Percentiles rank a stretch among this genome's conserved stretches.
Conservation (phyloP, 768 basidiomycete species). For the Kwoniella bestiolae region DNA sequence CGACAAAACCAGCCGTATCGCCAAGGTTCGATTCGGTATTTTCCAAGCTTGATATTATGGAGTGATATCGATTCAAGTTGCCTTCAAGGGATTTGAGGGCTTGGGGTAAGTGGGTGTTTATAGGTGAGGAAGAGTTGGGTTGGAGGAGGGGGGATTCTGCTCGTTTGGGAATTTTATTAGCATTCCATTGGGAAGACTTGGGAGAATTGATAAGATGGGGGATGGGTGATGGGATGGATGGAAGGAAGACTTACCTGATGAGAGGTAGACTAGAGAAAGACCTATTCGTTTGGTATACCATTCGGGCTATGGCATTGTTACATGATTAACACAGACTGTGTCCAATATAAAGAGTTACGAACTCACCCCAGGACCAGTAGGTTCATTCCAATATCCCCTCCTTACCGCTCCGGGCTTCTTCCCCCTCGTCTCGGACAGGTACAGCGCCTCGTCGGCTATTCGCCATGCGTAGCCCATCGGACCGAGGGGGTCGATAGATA, state of each 20-base stretch:
- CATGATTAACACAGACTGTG: too few relatives aligned
- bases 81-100: slow-evolving; percentile 27
- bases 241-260: slow-evolving; percentile 29
- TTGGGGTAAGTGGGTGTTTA: slow-evolving; percentile 32
- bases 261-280: slow-evolving; percentile 38
- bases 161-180: not conserved
- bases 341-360: not conserved
- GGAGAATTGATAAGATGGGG: too few relatives aligned
- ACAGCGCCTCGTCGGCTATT: slow-evolving; percentile 41
- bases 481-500: slow-evolving; percentile 39
- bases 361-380: slow-evolving; percentile 44
- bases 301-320: slow-evolving; percentile 47
- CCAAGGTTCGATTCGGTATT: slow-evolving; percentile 32
- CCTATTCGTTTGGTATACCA: slow-evolving; percentile 42
- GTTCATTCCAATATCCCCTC: slow-evolving; percentile 42
- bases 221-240: not conserved
- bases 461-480: slow-evolving; percentile 43
- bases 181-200: too few relatives aligned
- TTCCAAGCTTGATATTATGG: slow-evolving; percentile 16
- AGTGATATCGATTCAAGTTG: slow-evolving; percentile 28
- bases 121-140: slow-evolving; percentile 28
- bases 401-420: slow-evolving; percentile 10
- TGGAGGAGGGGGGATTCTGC: slow-evolving; percentile 44
- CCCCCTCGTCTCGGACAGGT: slow-evolving; percentile 17
- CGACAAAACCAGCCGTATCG: slow-evolving; percentile 28